Conservation (phyloP, 441 rosid species). For the Adansonia madagascariensis region DNA sequence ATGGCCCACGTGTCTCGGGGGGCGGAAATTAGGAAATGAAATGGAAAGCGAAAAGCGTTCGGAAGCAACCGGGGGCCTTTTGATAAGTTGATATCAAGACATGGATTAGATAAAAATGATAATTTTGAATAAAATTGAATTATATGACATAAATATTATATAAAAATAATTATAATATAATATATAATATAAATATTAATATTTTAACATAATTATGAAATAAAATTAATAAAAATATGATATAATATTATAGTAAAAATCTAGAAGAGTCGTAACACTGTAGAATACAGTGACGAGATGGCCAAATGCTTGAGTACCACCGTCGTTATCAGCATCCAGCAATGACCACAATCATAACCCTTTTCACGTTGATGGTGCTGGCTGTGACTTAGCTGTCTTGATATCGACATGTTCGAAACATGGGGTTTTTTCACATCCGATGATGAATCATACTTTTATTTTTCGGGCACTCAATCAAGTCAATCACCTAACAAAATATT, state of each 20-base stretch:
- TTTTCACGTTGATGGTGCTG: neutral
- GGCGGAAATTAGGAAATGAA: neutral
- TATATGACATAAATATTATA: too few relatives aligned
- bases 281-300: slow-evolving; percentile 23
- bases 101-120: too few relatives aligned
- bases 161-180: neutral
- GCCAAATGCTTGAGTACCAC: neutral
- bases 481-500: neutral
- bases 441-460: neutral
- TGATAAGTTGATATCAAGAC: neutral
- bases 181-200: too few relatives aligned
- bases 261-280: slow-evolving; percentile 22
- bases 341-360: neutral
- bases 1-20: slow-evolving; percentile 17
- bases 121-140: neutral
- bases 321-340: neutral
- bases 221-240: neutral
- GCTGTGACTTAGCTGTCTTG: slow-evolving; percentile 39
- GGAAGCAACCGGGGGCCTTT: neutral
- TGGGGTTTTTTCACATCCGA: neutral
- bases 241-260: neutral
- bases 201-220: too few relatives aligned
- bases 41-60: neutral
- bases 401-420: slow-evolving; percentile 37
- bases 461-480: slow-evolving; percentile 1